phyloP scores from a whole-genome alignment of 1,139 yeast genomes.

The Suhomyces atakaporum region DNA sequence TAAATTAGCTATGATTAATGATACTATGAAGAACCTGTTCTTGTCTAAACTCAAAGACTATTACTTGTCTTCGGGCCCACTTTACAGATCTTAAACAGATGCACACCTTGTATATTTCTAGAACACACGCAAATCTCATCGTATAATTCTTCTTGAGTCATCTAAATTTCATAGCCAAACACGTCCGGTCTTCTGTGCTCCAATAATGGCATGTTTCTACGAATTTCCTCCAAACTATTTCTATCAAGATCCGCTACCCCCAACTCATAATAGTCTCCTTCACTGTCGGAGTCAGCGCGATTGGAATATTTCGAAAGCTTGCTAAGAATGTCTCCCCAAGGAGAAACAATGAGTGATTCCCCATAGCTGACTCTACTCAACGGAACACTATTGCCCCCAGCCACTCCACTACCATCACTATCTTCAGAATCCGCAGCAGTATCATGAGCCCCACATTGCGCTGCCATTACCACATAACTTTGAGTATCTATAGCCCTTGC shows the following conservation, averaged over 20 bases:
- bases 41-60: too few relatives aligned
- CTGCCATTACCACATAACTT: slow-evolving; percentile 86
- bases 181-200: slow-evolving; percentile 66
- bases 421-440: slow-evolving; percentile 32
- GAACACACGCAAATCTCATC: too few relatives aligned
- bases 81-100: too few relatives aligned
- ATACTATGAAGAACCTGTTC: too few relatives aligned
- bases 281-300: slow-evolving; percentile 38
- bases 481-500: slow-evolving; percentile 90
- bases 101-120: too few relatives aligned
- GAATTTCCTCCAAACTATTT: slow-evolving; percentile 45
- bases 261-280: slow-evolving; percentile 56
- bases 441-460: slow-evolving; percentile 80
- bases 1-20: too few relatives aligned
- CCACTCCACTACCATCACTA: slow-evolving; percentile 23
- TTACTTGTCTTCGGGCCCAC: too few relatives aligned
- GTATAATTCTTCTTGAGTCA: not conserved
- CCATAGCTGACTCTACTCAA: slow-evolving; percentile 65
- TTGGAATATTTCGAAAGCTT: slow-evolving; percentile 45
- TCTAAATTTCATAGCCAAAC: slow-evolving; percentile 34
- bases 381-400: not conserved
- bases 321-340: slow-evolving; percentile 84
- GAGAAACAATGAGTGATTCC: slow-evolving; percentile 80
- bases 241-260: slow-evolving; percentile 72
- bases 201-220: slow-evolving; percentile 74